These are phyloP conservation scores for Fusarium staphyleae DNA, from an alignment of 2,329 filamentous ascomycete species.

Conservation along the genomic window DNA sequence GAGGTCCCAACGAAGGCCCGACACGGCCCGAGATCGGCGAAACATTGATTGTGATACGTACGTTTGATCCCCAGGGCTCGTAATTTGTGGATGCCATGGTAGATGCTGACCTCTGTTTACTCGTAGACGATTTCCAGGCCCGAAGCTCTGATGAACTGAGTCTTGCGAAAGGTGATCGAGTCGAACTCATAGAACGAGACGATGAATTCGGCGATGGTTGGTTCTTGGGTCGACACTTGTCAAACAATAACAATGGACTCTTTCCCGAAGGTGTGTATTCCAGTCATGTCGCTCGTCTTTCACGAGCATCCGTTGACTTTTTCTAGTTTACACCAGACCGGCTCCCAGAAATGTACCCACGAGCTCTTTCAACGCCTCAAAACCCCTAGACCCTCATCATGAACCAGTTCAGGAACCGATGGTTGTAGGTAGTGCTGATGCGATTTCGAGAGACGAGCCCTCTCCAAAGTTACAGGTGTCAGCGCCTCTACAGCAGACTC, in stretches of 20 bases:
- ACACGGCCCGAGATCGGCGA: conserved; percentile 68
- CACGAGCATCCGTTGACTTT: conserved; percentile 34
- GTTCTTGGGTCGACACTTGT: conserved; percentile 79
- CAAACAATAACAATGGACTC: conserved; percentile 76
- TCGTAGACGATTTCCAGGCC: conserved; percentile 85
- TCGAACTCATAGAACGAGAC: conserved; percentile 83
- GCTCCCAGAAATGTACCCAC: conserved; percentile 56
- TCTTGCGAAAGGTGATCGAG: conserved; percentile 81
- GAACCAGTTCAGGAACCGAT: conserved; percentile 43
- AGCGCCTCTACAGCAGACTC: conserved; percentile 17
- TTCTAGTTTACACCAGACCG: conserved; percentile 66
- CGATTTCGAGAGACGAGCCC: conserved; percentile 42
- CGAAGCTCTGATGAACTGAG: conserved; percentile 93
- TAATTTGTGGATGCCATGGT: conserved; percentile 9
- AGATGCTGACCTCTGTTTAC: conserved; percentile 20
- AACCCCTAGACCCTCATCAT: conserved; percentile 43
- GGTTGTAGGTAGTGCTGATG: conserved; percentile 25
- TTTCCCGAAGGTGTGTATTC: conserved; percentile 77
- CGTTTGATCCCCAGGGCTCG: conserved; percentile 48
- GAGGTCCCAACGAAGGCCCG: conserved; percentile 46
- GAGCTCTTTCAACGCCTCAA: conserved; percentile 42
- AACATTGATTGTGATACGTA: conserved; percentile 75
- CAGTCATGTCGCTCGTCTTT: conserved; percentile 13
- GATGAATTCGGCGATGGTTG: conserved; percentile 90
- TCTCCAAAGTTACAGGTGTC: conserved; percentile 46